Base-by-base conservation (phyloP, 768 basidiomycete genomes). In the Russula virescens region DNA sequence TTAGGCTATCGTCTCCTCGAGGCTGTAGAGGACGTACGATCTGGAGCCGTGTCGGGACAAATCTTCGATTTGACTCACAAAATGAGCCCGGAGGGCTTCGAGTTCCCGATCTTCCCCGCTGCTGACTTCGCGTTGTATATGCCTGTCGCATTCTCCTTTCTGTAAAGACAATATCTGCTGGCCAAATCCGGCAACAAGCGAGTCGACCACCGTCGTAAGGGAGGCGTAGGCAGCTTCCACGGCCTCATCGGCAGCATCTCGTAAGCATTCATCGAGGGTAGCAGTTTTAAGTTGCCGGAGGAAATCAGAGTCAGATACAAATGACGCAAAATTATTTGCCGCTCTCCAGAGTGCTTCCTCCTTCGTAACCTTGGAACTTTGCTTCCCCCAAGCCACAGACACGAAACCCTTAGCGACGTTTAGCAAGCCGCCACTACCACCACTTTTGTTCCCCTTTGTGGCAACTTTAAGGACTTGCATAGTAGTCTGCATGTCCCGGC, bases 271-370 rank as follows among this genome's bases (percentile, higher is more conserved):
- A 2, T 11, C 9, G 7, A 10, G n/a, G 3, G 42, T 38, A 3
- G 42, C 40, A 2, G 10, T 11, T 2, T 38, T 35, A 0, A 60
- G 23, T 2, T 26, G 9, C 19, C 31, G 21, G 16, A 69, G 58
- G 45, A 69, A 69, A 2, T 9, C 46, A 1, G 34, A 16, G 48
- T 69, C 65, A 7, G 58, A 16, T 11, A 65, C 31, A 2, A 34
- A 3, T 2, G 23, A 11, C 5, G 55, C 66, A 31, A n/a, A 46
- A 35, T 48, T 53, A 34, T 25, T 28, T 35, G 62, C 56, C 5
- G 23, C 23, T 34, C 28, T 46, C 55, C 54, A 61, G 11, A 65
- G 38, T 5, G 55, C 56, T 35, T 50, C 53, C 34, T 64, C 52
- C 16, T 48, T 48, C 7, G 49, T 14, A 3, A 55, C 40, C 7